Conservation (phyloP, 2,329 filamentous ascomycete genomes). For the Alternaria postmessia region DNA sequence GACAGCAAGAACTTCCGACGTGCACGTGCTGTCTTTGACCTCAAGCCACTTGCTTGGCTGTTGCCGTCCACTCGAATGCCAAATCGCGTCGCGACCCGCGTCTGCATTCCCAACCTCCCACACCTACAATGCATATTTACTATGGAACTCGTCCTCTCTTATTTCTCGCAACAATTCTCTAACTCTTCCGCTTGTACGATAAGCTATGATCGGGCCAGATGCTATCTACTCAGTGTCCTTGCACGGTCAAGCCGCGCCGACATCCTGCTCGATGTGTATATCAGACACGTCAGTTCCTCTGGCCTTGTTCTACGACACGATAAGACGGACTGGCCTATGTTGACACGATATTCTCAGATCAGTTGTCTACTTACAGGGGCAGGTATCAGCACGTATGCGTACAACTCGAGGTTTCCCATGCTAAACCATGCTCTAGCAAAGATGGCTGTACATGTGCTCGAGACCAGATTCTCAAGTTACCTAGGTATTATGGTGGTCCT, state of each 20-base stretch:
- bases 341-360: too few relatives aligned
- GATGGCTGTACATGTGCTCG: too few relatives aligned
- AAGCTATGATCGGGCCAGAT: not conserved
- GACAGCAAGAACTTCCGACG: too few relatives aligned
- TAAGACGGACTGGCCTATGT: not conserved
- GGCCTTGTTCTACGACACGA: not conserved
- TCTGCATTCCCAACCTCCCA: not conserved
- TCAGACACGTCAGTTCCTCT: not conserved
- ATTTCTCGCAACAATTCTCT: not conserved
- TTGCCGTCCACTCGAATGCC: not conserved
- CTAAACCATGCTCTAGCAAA: too few relatives aligned
- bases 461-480: too few relatives aligned
- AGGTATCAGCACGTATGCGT: too few relatives aligned
- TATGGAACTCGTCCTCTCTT: not conserved
- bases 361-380: too few relatives aligned
- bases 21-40: not conserved
- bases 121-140: not conserved
- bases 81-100: not conserved
- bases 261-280: not conserved
- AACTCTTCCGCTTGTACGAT: not conserved
- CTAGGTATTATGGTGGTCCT: too few relatives aligned
- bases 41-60: too few relatives aligned
- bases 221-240: not conserved
- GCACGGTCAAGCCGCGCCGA: not conserved
- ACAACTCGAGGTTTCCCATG: too few relatives aligned